phyloP scores from a whole-genome alignment of 805 yeast genomes.

The Yarrowia porcina region DNA sequence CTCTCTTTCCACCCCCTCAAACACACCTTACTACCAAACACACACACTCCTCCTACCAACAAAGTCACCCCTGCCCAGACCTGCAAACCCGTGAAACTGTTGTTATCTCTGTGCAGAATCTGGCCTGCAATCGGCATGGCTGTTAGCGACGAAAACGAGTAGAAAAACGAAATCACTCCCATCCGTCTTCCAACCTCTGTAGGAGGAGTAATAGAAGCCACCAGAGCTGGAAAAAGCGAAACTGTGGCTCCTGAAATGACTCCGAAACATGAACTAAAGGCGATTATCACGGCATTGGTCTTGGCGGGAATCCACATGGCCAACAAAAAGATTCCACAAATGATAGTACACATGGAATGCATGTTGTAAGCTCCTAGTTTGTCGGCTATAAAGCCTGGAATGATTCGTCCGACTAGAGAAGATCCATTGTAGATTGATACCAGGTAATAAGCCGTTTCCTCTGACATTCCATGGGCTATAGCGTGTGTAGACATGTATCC shows the following conservation, averaged over 20 bases:
- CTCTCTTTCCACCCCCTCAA: background rate
- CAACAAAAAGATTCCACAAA: conserved; percentile 49
- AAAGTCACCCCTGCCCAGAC: conserved; percentile 12
- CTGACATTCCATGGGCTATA: conserved; percentile 31
- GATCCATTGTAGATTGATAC: conserved; percentile 48
- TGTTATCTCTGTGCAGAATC: background rate
- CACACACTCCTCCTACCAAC: background rate
- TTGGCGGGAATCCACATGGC: conserved; percentile 58
- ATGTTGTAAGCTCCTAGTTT: conserved; percentile 55
- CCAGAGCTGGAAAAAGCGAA: conserved; percentile 64
- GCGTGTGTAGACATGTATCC: conserved; percentile 61
- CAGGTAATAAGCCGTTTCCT: conserved; percentile 38
- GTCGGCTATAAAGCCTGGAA: conserved; percentile 58
- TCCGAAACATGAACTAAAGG: conserved; percentile 54
- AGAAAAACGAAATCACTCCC: conserved; percentile 58
- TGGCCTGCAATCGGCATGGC: conserved; percentile 43
- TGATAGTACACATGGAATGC: conserved; percentile 46
- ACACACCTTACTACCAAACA: conserved; percentile 8
- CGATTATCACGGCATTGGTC: conserved; percentile 42
- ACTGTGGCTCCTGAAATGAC: conserved; percentile 60
- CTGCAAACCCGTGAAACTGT: background rate
- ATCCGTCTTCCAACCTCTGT: conserved; percentile 66
- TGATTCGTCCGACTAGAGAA: conserved; percentile 53
- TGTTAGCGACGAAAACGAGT: conserved; percentile 39
- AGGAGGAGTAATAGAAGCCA: conserved; percentile 60